Evolutionary conservation across 2,329 filamentous ascomycete genomes (phyloP), one percentile per base, ranked within the genome.

Genomic region (Trichoderma guizhouense): DNA sequence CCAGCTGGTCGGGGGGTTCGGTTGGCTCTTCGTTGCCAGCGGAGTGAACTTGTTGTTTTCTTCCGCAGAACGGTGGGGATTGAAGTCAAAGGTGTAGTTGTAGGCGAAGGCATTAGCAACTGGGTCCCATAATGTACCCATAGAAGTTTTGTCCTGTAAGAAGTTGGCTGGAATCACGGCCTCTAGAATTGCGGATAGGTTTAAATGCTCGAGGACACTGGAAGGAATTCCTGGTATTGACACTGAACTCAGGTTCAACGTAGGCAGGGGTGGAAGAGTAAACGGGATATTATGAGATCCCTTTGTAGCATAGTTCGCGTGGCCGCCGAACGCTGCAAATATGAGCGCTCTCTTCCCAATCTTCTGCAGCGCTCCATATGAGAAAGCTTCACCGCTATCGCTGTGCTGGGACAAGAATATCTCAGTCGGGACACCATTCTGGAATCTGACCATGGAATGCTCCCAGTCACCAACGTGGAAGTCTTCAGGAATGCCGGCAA

Each of bases 391-490:
- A 14, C 61, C 61, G 11, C 15, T 24, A 5, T n/a, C 34, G 8
- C 28, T 58, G 30, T 63, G 61, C 61, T 63, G 61, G 14, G 61
- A 63, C 24, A 63, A 28, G 21, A 47, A 57, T 36, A 66, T 66
- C 11, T 66, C n/a, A 21, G 47, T n/a, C 14, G 63, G 63, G 3
- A n/a, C 18, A n/a, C 47, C 30, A 18, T 66, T 28, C 5, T 18
- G 21, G 21, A 66, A 66, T 6, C 47, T 30, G 47, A 66, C 47
- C 51, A 66, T 34, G 21, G 63, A 55, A 36, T 66, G 32, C 30
- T 66, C 63, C 63, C 63, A 66, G 63, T 66, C 63, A 39, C 47
- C 63, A 8, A 66, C 30, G 26, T 66, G 47, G 18, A 66, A 66
- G 47, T 66, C 63, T 39, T 66, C 63, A 7, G 63, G 63, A 57